Conservation (phyloP, 768 basidiomycete species). For the Leccinum fibrillosum region DNA sequence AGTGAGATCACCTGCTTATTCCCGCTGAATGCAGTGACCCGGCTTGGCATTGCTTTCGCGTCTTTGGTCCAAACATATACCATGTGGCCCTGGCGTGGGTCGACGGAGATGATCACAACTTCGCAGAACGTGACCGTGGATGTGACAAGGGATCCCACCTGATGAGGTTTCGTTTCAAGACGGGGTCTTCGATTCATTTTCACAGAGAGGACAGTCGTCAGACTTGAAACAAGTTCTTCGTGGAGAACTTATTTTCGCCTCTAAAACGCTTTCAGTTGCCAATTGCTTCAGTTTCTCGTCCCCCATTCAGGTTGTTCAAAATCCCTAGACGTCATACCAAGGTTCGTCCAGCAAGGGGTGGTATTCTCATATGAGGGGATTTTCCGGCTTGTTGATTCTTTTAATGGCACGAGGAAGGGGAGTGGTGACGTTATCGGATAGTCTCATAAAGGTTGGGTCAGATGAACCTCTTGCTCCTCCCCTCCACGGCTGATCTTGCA, state of each 20-base stretch:
- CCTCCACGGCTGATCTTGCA: slow-evolving; percentile 7
- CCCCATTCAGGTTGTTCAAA: not conserved
- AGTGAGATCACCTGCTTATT: slow-evolving; percentile 18
- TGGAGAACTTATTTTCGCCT: not conserved
- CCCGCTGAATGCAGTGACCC: slow-evolving; percentile 14
- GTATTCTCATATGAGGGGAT: slow-evolving; percentile 20
- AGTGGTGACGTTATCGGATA: slow-evolving; percentile 7
- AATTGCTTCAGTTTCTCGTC: not conserved
- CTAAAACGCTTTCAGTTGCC: not conserved
- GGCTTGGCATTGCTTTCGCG: slow-evolving; percentile 1
- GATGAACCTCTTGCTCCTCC: slow-evolving; percentile 2
- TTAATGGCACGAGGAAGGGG: slow-evolving; percentile 21
- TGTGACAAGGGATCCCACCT: slow-evolving; percentile 1
- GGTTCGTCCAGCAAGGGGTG: not conserved
- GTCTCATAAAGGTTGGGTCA: slow-evolving; percentile 23
- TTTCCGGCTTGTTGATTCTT: slow-evolving; percentile 26
- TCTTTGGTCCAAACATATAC: not conserved
- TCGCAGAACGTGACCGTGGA: slow-evolving; percentile 3
- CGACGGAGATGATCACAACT: slow-evolving; percentile 25
- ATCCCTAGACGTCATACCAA: not conserved
- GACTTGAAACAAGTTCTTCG: not conserved
- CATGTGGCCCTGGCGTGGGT: slow-evolving; percentile 1
- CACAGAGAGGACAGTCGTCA: not conserved
- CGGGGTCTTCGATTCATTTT: not conserved
- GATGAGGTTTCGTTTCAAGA: not conserved